Evolutionary conservation across 2,329 filamentous ascomycete genomes (phyloP).

Genomic region (Juglanconis juglandina): DNA sequence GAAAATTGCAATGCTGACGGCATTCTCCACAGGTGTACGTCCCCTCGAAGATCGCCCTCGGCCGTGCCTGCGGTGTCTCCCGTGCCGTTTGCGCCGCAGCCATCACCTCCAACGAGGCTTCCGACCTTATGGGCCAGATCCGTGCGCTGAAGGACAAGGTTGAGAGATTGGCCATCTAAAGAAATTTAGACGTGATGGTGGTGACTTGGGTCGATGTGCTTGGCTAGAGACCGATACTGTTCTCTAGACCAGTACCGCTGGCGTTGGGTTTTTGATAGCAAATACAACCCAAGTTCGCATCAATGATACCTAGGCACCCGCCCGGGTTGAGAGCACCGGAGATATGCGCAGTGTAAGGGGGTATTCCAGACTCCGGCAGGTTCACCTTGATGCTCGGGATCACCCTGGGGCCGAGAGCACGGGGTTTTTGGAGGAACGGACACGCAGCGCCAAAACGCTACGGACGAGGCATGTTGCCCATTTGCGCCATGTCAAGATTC

Average conservation of each 20-base stretch:
- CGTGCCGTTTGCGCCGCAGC: slow-evolving; percentile 81
- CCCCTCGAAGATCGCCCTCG: slow-evolving; percentile 77
- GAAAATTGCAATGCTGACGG: background rate
- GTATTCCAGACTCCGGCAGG: too few species aligned
- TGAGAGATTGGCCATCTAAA: slow-evolving; percentile 89
- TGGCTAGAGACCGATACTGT: background rate
- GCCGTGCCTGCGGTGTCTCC: slow-evolving; percentile 84
- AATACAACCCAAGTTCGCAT: background rate
- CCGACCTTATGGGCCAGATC: slow-evolving; percentile 84
- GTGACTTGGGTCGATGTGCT: background rate
- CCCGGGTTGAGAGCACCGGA: background rate
- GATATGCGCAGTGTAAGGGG: too few species aligned
- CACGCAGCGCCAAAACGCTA: too few species aligned
- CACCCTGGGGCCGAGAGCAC: too few species aligned
- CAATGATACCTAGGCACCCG: background rate
- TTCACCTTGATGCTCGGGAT: too few species aligned
- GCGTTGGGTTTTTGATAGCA: background rate
- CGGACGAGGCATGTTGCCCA: too few species aligned
- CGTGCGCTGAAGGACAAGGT: slow-evolving; percentile 89
- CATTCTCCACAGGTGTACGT: slow-evolving; percentile 61
- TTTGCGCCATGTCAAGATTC: too few species aligned
- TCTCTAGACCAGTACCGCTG: background rate
- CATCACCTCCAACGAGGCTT: slow-evolving; percentile 90
- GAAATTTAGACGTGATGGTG: background rate
- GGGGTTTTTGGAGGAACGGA: too few species aligned